These are phyloP conservation scores for Cercospora berteroae DNA, from an alignment of 2,329 filamentous ascomycete genomes.

Conservation along the genomic window DNA sequence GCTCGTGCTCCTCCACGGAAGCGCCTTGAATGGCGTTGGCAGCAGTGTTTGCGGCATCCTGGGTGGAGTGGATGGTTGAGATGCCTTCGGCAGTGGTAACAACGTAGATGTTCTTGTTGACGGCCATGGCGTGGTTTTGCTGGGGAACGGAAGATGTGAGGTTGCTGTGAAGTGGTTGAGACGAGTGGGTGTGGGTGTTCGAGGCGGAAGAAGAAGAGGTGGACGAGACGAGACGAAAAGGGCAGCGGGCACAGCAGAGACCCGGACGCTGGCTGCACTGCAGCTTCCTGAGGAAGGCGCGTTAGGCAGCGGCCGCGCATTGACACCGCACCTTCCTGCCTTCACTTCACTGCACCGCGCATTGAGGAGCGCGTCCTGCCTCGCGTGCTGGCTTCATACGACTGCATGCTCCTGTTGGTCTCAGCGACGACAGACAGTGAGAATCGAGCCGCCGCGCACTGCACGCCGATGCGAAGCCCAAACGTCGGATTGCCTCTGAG, in stretches of 20 bases:
- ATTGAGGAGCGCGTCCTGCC: background rate
- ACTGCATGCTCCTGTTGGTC: too few relatives aligned
- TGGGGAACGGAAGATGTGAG: background rate
- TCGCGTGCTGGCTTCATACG: background rate
- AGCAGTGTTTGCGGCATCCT: background rate
- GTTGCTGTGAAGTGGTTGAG: background rate
- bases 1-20: background rate
- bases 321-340: constrained; percentile 3
- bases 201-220: background rate
- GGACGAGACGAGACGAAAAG: background rate
- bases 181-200: background rate
- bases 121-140: background rate
- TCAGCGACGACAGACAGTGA: background rate
- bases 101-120: constrained; percentile 1
- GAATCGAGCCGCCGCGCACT: background rate
- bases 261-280: background rate
- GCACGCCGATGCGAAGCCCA: background rate
- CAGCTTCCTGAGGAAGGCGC: constrained; percentile 3
- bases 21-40: background rate
- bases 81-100: background rate
- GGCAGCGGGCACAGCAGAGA: background rate
- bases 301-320: background rate
- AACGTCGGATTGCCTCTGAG: background rate
- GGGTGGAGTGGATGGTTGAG: background rate
- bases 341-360: background rate